Conservation (phyloP, 371 early-diverging fungal genomes). For the Syncephalastrum sp. region DNA sequence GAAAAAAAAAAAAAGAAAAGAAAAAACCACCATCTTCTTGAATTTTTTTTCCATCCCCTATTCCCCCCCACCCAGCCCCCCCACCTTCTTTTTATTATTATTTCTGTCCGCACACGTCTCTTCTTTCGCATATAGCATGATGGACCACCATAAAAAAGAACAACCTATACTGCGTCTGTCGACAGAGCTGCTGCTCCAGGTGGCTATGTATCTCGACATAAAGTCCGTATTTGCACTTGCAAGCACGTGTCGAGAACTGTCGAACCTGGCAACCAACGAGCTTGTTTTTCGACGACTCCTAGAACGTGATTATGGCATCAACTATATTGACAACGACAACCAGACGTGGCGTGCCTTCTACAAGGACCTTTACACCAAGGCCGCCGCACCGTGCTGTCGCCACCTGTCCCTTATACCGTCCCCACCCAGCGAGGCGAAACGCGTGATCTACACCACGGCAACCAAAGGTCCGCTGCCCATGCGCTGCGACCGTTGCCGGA, state of each 20-base stretch:
- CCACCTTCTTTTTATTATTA: conserved; percentile 12
- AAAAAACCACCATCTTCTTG: conserved; percentile 5
- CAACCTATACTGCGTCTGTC: conserved; percentile 21
- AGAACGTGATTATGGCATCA: conserved; percentile 34
- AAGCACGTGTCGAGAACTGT: conserved; percentile 22
- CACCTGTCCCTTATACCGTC: conserved; percentile 19
- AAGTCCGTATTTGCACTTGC: conserved; percentile 24
- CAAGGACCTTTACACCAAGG: conserved; percentile 11
- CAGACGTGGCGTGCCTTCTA: conserved; percentile 27
- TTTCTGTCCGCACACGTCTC: neutral
- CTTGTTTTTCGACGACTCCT: conserved; percentile 27
- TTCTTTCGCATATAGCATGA: conserved; percentile 1
- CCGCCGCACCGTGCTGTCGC: conserved; percentile 10
- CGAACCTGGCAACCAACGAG: conserved; percentile 23
- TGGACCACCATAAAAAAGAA: conserved; percentile 5
- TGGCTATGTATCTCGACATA: conserved; percentile 22
- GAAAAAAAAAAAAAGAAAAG: conserved; percentile 36
- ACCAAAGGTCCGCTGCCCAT: conserved; percentile 4
- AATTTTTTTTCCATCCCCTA: neutral
- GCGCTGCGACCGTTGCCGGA: conserved; percentile 31
- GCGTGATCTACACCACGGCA: conserved; percentile 21
- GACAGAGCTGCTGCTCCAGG: conserved; percentile 28
- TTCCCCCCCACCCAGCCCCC: neutral
- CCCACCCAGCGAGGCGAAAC: conserved; percentile 22
- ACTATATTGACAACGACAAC: conserved; percentile 23